phyloP scores from a whole-genome alignment of 805 yeast genomes.

The Metschnikowia bowlesiae region DNA sequence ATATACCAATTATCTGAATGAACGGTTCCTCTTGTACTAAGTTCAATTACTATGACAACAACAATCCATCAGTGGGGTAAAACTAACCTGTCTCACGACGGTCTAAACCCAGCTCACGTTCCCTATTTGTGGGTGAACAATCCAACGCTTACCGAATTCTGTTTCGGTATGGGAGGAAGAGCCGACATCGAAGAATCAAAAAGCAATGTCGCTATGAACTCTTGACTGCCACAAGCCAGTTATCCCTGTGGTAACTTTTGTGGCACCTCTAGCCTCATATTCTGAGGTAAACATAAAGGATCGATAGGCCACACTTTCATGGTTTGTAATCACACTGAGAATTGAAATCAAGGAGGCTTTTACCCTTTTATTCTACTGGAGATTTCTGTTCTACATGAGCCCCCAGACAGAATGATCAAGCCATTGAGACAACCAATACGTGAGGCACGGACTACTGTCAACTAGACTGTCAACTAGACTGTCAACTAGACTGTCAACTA shows the following conservation, averaged over 20 bases:
- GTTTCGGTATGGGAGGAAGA: conserved; percentile 43
- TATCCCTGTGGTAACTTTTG: conserved; percentile 5
- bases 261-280: conserved; percentile 7
- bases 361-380: too few species aligned
- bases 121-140: conserved; percentile 37
- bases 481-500: too few species aligned
- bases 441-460: too few species aligned
- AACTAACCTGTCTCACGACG: conserved; percentile 44
- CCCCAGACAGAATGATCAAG: too few species aligned
- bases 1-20: conserved; percentile 31
- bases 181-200: conserved; percentile 41
- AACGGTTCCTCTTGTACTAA: conserved; percentile 45
- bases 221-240: conserved; percentile 1
- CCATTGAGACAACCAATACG: too few species aligned
- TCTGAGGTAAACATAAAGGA: conserved; percentile 7
- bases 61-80: conserved; percentile 33
- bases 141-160: conserved; percentile 41
- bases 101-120: conserved; percentile 41
- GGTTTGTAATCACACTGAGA: too few species aligned
- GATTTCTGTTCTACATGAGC: too few species aligned
- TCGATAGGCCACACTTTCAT: too few species aligned
- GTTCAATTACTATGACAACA: conserved; percentile 39
- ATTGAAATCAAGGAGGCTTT: too few species aligned
- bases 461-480: too few species aligned
- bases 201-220: conserved; percentile 28